Conservation (phyloP, 2,329 filamentous ascomycete species). For the Simplicillium aogashimaense region DNA sequence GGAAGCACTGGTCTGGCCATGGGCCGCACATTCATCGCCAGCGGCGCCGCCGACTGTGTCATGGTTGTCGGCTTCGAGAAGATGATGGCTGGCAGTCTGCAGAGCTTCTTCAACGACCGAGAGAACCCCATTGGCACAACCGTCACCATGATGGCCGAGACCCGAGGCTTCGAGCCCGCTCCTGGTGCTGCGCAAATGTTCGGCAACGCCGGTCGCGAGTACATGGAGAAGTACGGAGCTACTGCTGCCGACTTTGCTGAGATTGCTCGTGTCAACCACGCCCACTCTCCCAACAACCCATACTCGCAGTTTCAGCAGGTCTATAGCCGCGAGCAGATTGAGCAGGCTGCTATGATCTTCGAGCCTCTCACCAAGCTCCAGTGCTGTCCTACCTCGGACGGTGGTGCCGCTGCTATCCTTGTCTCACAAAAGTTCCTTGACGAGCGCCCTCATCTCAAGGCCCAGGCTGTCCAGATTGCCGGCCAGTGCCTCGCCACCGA, state of each 20-base stretch:
- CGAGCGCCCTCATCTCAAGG: conserved; percentile 68
- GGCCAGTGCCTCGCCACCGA: conserved; percentile 86
- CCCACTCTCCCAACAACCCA: conserved; percentile 82
- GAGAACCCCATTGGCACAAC: conserved; percentile 68
- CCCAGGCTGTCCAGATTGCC: conserved; percentile 79
- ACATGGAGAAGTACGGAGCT: conserved; percentile 93
- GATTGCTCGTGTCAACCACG: conserved; percentile 87
- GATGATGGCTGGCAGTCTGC: conserved; percentile 87
- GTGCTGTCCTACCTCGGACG: conserved; percentile 94
- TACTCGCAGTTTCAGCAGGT: conserved; percentile 97
- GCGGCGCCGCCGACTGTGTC: conserved; percentile 78
- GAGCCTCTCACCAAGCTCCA: conserved; percentile 93
- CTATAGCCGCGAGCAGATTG: conserved; percentile 77
- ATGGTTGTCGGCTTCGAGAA: conserved; percentile 95
- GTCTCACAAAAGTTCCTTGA: conserved; percentile 86
- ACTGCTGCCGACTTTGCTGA: conserved; percentile 82
- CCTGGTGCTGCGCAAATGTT: conserved; percentile 89
- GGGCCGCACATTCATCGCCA: conserved; percentile 67
- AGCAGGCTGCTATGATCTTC: conserved; percentile 68
- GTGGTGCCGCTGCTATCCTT: conserved; percentile 77
- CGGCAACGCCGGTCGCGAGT: conserved; percentile 85
- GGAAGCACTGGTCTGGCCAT: conserved; percentile 86
- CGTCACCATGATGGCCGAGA: conserved; percentile 70
- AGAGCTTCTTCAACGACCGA: conserved; percentile 76
- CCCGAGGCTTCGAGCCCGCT: conserved; percentile 69